Percentiles rank a stretch among this genome's conserved stretches.
Evolutionary conservation across 2,329 filamentous ascomycete species (phyloP).

Genomic region (Xenoacremonium recifei): DNA sequence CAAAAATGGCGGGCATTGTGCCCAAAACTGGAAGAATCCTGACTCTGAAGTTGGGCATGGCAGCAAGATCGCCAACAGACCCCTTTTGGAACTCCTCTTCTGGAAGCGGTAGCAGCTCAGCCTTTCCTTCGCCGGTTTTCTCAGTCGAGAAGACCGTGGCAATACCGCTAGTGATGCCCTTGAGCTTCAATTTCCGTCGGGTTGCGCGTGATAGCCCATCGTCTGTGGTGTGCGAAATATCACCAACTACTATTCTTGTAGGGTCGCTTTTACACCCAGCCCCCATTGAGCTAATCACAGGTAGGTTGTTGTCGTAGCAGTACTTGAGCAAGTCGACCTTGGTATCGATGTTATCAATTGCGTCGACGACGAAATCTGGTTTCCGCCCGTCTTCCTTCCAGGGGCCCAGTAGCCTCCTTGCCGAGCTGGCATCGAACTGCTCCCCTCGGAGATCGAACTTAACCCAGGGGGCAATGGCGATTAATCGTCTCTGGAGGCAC

Average conservation of each 20-base stretch:
- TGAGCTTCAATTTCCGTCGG: constrained; percentile 70
- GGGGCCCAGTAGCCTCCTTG: constrained; percentile 63
- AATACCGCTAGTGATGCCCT: constrained; percentile 81
- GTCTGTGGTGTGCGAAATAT: constrained; percentile 84
- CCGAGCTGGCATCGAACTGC: constrained; percentile 71
- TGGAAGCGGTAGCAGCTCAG: constrained; percentile 78
- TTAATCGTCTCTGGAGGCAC: constrained; percentile 74
- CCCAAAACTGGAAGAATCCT: constrained; percentile 93
- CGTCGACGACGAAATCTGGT: constrained; percentile 91
- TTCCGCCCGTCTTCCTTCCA: constrained; percentile 61
- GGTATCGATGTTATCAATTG: constrained; percentile 97
- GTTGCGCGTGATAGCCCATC: constrained; percentile 87
- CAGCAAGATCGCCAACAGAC: constrained; percentile 79
- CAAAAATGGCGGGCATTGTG: constrained; percentile 97
- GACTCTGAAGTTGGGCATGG: constrained; percentile 88
- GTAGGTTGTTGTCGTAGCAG: constrained; percentile 74
- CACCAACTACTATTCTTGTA: constrained; percentile 83
- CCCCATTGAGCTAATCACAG: constrained; percentile 93
- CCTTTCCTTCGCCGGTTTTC: constrained; percentile 86
- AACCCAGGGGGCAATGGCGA: constrained; percentile 89
- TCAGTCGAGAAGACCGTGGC: constrained; percentile 92
- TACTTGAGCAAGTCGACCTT: constrained; percentile 90
- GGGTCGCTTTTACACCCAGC: constrained; percentile 89
- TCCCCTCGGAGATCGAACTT: constrained; percentile 83
- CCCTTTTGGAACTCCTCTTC: constrained; percentile 90